Evolutionary conservation across 2,329 filamentous ascomycete genomes (phyloP), one percentile per base, ranked within the genome.

Genomic region (Fusarium keratoplasticum): DNA sequence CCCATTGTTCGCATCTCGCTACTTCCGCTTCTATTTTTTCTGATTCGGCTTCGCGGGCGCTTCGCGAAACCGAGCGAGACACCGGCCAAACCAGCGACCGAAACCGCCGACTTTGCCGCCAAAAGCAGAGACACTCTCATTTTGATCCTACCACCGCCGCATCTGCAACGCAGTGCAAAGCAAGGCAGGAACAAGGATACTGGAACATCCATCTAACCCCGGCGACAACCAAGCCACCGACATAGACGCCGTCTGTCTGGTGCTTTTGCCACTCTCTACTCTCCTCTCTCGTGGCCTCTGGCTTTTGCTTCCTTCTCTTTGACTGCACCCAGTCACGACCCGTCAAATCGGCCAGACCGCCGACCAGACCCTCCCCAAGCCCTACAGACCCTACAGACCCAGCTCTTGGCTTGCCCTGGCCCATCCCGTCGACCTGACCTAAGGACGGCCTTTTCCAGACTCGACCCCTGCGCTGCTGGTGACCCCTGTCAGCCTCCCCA

Each of bases 131-230:
- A 54, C 50, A 62, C 64, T 54, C 71, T 74, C n/a, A 42, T 42
- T 42, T 42, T 38, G 36, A 38, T 38, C 38, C 22, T 18, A 16
- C 20, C 22, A 47, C 42, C 67, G 67, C 71, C 71, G 71, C 71
- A 74, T 74, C 64, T 70, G 71, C 71, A 74, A 74, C 71, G 70
- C 70, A 70, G n/a, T 42, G 40, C 40, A 42, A 69, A 52, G 52
- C 42, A 65, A 40, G 18, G 40, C 54, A 42, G 33, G 20, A 27
- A 31, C 42, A 54, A 31, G 35, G 22, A 55, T 64, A 31, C 29
- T 31, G 29, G 29, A 31, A 31, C 29, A 42, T 69, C 36, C 36
- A 38, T 38, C 36, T 38, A 38, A 38, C 36, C 36, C 36, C 36
- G 36, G 36, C 36, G 40, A 42, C 20, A 7, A 20, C 40, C 40